Base-by-base conservation (phyloP, 2,329 filamentous ascomycete genomes). In the Rhinocladiella similis region DNA sequence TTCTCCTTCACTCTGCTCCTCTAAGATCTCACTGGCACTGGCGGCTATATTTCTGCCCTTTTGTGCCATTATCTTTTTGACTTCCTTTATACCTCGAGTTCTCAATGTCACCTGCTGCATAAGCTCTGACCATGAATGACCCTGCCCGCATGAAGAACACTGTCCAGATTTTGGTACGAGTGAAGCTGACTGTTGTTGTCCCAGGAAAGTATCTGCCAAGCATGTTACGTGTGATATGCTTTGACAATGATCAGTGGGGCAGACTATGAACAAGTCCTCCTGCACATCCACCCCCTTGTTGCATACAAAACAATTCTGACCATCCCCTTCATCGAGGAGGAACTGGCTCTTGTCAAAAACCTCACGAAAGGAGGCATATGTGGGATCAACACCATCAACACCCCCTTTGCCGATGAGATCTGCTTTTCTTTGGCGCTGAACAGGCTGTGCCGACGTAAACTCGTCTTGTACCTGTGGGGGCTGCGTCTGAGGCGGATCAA, bases 61-160 rank as follows among this genome's bases (percentile, higher is more conserved):
- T 56, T 74, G 74, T 69, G 84, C 89, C 64, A 91, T 78, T 22
- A 96, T 66, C 63, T 84, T 84, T 39, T 85, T 81, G 1, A 92
- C 75, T 62, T 91, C 87, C 55, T 88, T 87, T 53, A 80, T 72
- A 0, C 88, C 91, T 20, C 90, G 81, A 35, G 83, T 77, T 29
- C 93, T 81, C 47, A 96, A 73, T 49, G 82, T 94, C 64, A 96
- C 73, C 69, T 96, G 92, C 68, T 86, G 92, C 75, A 95, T 88
- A 74, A 97, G 83, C 47, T 88, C 83, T 0, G 80, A 77, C 93
- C 93, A 97, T 49, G 78, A 70, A 1, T 91, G 73, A 3, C 77
- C 71, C 0, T 77, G 76, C 1, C 78, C 73, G 68, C 93, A 97
- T 18, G 75, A 74, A 0, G 90, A 90, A 73, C 93, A 97, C 1